Evolutionary conservation across 805 yeast genomes (phyloP).

Genomic region (Yarrowia hollandica): DNA sequence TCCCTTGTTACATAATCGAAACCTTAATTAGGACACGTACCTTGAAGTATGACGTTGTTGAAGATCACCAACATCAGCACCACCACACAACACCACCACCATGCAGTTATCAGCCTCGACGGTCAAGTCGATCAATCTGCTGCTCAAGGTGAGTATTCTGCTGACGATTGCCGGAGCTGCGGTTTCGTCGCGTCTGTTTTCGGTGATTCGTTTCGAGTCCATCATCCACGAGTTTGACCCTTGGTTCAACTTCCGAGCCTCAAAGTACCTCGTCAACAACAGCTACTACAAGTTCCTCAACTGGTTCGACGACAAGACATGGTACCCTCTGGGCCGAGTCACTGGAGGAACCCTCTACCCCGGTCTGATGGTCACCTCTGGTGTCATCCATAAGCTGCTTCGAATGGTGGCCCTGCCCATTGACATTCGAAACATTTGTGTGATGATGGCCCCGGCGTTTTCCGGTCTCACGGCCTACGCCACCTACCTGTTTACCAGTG

Average conservation of each 20-base stretch:
- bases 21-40: conserved; percentile 28
- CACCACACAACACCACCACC: conserved; percentile 3
- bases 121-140: conserved; percentile 34
- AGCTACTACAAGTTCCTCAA: conserved; percentile 89
- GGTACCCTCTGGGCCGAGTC: conserved; percentile 99
- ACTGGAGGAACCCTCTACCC: conserved; percentile 99
- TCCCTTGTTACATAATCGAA: conserved; percentile 5
- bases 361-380: conserved; percentile 97
- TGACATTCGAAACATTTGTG: conserved; percentile 95
- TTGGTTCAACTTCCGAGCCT: conserved; percentile 81
- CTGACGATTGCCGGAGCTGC: conserved; percentile 86
- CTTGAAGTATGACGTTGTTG: not conserved
- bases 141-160: conserved; percentile 67
- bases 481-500: conserved; percentile 82
- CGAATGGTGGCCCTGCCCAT: conserved; percentile 71
- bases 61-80: conserved; percentile 19
- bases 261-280: conserved; percentile 82
- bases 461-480: conserved; percentile 89
- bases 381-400: conserved; percentile 76
- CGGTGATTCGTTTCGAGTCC: conserved; percentile 94
- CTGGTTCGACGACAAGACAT: conserved; percentile 98
- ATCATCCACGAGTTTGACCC: conserved; percentile 90
- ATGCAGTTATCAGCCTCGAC: conserved; percentile 29
- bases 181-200: conserved; percentile 84
- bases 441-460: conserved; percentile 93